These are phyloP conservation scores for Phaeophleospora eucalypticola DNA, from an alignment of 2,329 filamentous ascomycete genomes.

Conservation along the genomic window DNA sequence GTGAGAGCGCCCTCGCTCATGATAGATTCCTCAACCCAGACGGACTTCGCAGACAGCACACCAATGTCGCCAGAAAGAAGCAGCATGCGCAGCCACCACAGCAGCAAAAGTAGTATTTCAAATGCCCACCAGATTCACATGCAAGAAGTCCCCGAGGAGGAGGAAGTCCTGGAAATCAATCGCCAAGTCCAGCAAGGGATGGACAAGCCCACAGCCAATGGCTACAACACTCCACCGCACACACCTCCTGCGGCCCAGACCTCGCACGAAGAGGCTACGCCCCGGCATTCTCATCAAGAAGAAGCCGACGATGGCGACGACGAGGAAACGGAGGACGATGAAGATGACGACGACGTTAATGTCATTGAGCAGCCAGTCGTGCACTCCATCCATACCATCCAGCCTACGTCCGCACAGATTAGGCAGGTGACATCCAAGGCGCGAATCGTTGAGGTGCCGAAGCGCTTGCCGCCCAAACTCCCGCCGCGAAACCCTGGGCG, in stretches of 20 bases:
- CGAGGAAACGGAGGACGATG: conserved; percentile 46
- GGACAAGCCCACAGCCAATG: conserved; percentile 21
- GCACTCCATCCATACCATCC: conserved; percentile 65
- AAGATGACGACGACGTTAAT: conserved; percentile 49
- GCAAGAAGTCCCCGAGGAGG: conserved; percentile 30
- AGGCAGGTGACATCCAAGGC: conserved; percentile 56
- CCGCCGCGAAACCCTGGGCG: conserved; percentile 70
- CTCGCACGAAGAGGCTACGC: background rate
- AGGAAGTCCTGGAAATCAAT: conserved; percentile 22
- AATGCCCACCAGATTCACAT: conserved; percentile 18
- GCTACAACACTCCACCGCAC: conserved; percentile 31
- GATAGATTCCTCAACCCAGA: conserved; percentile 31
- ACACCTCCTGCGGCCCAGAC: conserved; percentile 24
- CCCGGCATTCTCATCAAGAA: conserved; percentile 15
- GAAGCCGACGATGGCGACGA: conserved; percentile 45
- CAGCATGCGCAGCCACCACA: conserved; percentile 21
- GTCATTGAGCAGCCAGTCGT: conserved; percentile 44
- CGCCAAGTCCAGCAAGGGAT: conserved; percentile 3
- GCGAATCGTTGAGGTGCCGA: conserved; percentile 78
- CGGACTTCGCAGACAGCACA: conserved; percentile 18
- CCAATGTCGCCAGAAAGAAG: conserved; percentile 17
- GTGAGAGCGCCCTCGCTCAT: conserved; percentile 18
- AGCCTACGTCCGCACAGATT: conserved; percentile 38
- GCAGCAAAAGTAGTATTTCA: conserved; percentile 22
- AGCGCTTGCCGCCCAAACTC: conserved; percentile 71